Evolutionary conservation across 306 rosid species (phyloP).

Genomic region (Luffa acutangula): DNA sequence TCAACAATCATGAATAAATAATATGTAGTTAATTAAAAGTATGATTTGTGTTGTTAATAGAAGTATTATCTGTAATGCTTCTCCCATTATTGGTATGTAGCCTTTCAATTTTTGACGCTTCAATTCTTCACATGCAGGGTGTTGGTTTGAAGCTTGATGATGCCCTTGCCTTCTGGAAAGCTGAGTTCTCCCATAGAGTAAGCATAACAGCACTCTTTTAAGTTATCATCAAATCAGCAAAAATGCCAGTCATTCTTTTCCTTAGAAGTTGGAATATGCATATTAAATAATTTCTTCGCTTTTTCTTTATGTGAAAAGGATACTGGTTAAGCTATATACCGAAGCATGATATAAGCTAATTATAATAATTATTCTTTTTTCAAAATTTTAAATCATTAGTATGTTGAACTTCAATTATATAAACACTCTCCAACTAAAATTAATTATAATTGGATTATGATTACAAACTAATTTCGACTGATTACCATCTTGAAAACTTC

Average conservation of each 20-base stretch:
- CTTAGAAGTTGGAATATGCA: neutral
- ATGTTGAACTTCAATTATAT: neutral
- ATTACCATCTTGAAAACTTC: too few relatives aligned
- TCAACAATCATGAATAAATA: neutral
- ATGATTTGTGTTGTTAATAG: neutral
- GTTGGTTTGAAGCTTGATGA: conserved; percentile 93
- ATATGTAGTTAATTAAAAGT: neutral
- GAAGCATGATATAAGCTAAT: neutral
- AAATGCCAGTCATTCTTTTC: neutral
- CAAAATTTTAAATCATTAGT: neutral
- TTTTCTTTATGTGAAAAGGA: neutral
- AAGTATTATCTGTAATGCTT: neutral
- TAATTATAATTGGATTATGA: neutral
- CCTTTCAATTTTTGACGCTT: neutral
- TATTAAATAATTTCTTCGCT: neutral
- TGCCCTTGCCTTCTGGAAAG: conserved; percentile 90
- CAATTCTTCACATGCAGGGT: conserved; percentile 40
- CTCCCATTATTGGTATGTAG: neutral
- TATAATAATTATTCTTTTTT: neutral
- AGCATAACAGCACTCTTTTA: neutral
- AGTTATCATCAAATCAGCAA: neutral
- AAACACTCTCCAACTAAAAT: neutral
- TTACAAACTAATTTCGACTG: neutral
- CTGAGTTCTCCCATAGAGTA: conserved; percentile 83
- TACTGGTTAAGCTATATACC: neutral